Evolutionary conservation across 1,284 basidiomycete species (phyloP), one percentile per base, ranked within the genome.

Genomic region (Farysia itapuensis): DNA sequence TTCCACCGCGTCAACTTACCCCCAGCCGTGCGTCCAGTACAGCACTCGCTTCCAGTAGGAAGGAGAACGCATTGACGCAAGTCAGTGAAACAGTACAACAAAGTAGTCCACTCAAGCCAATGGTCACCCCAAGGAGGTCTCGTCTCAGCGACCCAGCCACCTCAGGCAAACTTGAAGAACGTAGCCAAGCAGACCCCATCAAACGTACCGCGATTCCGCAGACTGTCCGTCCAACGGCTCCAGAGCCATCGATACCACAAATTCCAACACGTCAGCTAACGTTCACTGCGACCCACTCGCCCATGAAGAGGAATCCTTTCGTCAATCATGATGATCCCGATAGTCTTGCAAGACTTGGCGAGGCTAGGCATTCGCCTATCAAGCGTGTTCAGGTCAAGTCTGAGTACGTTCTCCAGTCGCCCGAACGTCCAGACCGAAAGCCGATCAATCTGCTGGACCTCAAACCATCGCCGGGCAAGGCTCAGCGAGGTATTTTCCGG

Each of bases 381-480:
- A 60, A 60, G 40, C 45, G 57, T 6, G 42, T 60, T 24, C 45
- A 53, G 19, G 23, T 46, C 29, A 60, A 60, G 20, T 43, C 50
- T 24, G 50, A 49, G 22, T 60, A 45, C 40, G 30, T 60, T 37
- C 44, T 50, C 25, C 44, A 46, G 11, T 60, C 57, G 4, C 50
- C 46, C 2, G 57, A 60, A 20, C 42, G 57, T 26, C 57, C 50
- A 12, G 57, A 54, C 38, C 53, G 49, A 16, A 65, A 57, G 20
- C 63, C 63, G 2, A 60, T 65, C 43, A 57, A 65, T 26, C 47
- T 65, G 5, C 44, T 56, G 15, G 52, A 48, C 13, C 51, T 65
- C 16, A 60, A 53, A 24, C 63, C 63, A 2, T 61, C 57, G 15
- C 63, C 63, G 13, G 63, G 63, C 12, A 65, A 65, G 25, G 63